Evolutionary conservation across 106 monocot genomes (phyloP).

Genomic region (Phalaenopsis equestris): DNA sequence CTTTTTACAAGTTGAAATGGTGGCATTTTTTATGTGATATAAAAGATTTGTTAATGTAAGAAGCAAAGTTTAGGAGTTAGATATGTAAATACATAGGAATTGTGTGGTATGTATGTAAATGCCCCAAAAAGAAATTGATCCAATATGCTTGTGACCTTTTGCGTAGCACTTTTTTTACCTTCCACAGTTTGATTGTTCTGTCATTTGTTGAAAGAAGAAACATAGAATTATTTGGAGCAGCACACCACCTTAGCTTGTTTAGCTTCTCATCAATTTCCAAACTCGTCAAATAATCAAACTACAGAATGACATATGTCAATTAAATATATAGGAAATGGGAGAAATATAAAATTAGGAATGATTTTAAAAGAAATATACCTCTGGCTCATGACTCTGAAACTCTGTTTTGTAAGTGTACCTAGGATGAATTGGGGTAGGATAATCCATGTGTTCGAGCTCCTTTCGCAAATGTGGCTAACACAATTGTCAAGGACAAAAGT

Average conservation of each 20-base stretch:
- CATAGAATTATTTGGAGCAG: conserved; percentile 31
- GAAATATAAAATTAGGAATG: conserved; percentile 16
- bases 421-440: conserved; percentile 21
- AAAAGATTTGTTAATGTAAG: too few relatives aligned
- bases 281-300: conserved; percentile 68
- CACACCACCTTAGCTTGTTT: conserved; percentile 59
- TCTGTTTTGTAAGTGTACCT: conserved; percentile 33
- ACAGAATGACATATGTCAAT: conserved; percentile 7
- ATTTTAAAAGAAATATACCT: conserved; percentile 39
- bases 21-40: too few relatives aligned
- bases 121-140: background rate
- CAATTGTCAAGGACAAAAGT: background rate
- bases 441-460: conserved; percentile 32
- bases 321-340: background rate
- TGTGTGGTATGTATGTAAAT: too few relatives aligned
- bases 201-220: conserved; percentile 59
- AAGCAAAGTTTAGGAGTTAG: too few relatives aligned
- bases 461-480: conserved; percentile 21
- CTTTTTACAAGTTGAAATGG: too few relatives aligned
- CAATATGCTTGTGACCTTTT: background rate
- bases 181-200: conserved; percentile 69
- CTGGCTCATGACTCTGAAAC: too few relatives aligned
- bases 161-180: conserved; percentile 23
- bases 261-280: conserved; percentile 63
- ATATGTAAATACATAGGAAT: too few relatives aligned